phyloP scores from a whole-genome alignment of 176 grass and related monocot genomes.

The Oryza brachyantha region DNA sequence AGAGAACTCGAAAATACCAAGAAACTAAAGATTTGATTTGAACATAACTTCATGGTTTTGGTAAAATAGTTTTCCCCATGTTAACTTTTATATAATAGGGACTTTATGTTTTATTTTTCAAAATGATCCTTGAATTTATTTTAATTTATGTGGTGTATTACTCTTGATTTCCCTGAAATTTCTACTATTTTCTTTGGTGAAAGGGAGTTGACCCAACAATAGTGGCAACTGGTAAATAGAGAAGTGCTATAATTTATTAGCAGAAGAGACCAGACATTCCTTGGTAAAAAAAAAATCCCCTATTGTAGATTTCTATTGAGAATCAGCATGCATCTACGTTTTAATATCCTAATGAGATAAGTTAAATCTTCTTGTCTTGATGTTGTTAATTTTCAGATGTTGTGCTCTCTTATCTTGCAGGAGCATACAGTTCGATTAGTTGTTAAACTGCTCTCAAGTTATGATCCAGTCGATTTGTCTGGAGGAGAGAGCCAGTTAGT shows the following conservation, averaged over 20 bases:
- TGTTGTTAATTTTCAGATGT: constrained; percentile 4
- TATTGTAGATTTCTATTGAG: not conserved
- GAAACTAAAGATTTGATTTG: not conserved
- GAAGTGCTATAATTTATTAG: not conserved
- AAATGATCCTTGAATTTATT: not conserved
- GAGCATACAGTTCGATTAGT: constrained; percentile 86
- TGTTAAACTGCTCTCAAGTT: constrained; percentile 80
- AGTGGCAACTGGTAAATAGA: not conserved
- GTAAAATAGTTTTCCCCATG: not conserved
- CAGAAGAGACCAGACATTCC: not conserved
- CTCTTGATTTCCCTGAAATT: not conserved
- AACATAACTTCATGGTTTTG: not conserved
- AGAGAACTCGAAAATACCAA: not conserved
- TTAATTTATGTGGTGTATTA: not conserved
- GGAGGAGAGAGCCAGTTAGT: constrained; percentile 66
- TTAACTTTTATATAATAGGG: not conserved
- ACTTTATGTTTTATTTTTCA: not conserved
- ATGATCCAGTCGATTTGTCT: constrained; percentile 61
- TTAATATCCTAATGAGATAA: not conserved
- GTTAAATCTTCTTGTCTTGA: constrained; percentile 8
- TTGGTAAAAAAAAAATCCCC: not conserved
- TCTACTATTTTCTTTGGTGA: not conserved
- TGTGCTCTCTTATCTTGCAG: constrained; percentile 49
- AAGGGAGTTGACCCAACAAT: not conserved
- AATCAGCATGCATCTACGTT: not conserved